These are phyloP conservation scores for Zygosaccharomyces bailii DNA, from an alignment of 805 yeast genomes.

Conservation along the genomic window DNA sequence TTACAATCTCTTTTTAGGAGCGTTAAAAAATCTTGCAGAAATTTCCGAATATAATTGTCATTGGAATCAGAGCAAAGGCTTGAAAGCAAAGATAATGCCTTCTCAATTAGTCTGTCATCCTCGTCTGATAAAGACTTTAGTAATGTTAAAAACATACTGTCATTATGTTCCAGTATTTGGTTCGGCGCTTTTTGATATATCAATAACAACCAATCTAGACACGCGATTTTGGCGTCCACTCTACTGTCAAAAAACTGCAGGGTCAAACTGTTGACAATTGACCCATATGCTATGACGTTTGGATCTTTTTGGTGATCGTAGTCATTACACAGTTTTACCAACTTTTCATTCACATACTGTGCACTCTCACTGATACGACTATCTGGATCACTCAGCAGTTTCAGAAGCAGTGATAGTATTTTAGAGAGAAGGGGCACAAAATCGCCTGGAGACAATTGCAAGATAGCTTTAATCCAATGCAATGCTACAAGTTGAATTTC, in stretches of 20 bases:
- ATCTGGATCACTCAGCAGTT: constrained; percentile 55
- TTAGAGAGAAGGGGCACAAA: constrained; percentile 73
- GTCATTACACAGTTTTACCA: constrained; percentile 46
- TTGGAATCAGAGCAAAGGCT: constrained; percentile 40
- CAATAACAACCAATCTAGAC: constrained; percentile 86
- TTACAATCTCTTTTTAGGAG: constrained; percentile 69
- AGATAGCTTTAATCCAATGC: constrained; percentile 74
- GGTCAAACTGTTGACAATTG: constrained; percentile 68
- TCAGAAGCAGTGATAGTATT: constrained; percentile 63
- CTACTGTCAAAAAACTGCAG: constrained; percentile 69
- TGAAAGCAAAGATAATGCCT: constrained; percentile 31
- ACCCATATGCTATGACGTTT: constrained; percentile 37
- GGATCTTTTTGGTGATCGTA: constrained; percentile 27
- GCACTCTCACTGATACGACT: constrained; percentile 52
- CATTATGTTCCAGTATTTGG: constrained; percentile 51
- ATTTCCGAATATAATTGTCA: constrained; percentile 70
- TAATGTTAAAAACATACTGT: constrained; percentile 69
- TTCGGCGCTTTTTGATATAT: constrained; percentile 67
- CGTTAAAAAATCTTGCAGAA: constrained; percentile 65
- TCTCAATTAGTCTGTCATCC: constrained; percentile 33
- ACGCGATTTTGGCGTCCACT: constrained; percentile 77
- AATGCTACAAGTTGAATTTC: constrained; percentile 77
- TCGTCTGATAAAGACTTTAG: constrained; percentile 66
- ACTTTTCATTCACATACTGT: constrained; percentile 50
- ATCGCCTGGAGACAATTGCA: constrained; percentile 68